Evolutionary conservation across 2,329 filamentous ascomycete species (phyloP).

Genomic region (Colletotrichum paranaense): DNA sequence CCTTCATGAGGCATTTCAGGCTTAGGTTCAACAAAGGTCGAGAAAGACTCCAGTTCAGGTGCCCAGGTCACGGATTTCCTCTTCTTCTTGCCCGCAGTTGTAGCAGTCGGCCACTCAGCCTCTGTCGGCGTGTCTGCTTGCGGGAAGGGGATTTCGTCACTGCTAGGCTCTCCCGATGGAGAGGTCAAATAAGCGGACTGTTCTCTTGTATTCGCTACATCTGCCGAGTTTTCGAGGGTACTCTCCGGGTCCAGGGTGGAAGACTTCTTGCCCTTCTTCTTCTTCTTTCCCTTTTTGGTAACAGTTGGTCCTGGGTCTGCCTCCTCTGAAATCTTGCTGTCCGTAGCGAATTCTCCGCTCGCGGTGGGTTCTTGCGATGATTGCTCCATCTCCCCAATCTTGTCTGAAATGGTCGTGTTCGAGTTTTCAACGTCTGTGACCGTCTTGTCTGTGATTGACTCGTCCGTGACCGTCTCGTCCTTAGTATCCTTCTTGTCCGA

Average conservation of each 20-base stretch:
- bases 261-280: conserved; percentile 49
- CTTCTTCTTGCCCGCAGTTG: conserved; percentile 20
- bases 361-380: conserved; percentile 20
- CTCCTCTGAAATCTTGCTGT: conserved; percentile 31
- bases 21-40: background rate
- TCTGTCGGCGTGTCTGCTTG: conserved; percentile 24
- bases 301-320: conserved; percentile 40
- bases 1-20: background rate
- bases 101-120: conserved; percentile 14
- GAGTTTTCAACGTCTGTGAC: conserved; percentile 10
- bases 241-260: conserved; percentile 34
- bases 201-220: conserved; percentile 37
- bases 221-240: conserved; percentile 31
- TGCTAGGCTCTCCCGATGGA: conserved; percentile 31
- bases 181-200: conserved; percentile 35
- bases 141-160: conserved; percentile 27
- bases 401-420: conserved; percentile 18
- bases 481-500: conserved; percentile 15
- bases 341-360: conserved; percentile 30
- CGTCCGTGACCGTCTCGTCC: conserved; percentile 19
- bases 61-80: conserved; percentile 34
- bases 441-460: background rate
- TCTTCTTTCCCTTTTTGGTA: conserved; percentile 49
- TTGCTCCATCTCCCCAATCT: conserved; percentile 26
- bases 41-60: conserved; percentile 22